Percentiles rank a stretch among this genome's conserved stretches.
phyloP scores from a whole-genome alignment of 2,329 filamentous ascomycete species.

The Fusarium sp. region DNA sequence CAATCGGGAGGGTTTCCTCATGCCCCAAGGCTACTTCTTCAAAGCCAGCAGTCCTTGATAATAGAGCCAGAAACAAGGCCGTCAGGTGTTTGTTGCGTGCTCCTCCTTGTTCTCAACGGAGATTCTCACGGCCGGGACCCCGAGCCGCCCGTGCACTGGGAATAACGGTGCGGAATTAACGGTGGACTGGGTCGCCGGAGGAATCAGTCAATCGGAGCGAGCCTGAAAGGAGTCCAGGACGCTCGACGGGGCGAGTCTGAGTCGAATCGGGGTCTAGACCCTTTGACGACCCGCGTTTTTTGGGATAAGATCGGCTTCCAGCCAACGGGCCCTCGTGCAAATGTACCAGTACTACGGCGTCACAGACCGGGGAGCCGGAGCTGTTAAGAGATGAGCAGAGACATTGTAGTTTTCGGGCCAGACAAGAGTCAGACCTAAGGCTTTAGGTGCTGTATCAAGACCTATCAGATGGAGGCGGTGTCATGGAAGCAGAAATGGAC shows the following conservation, averaged over 20 bases:
- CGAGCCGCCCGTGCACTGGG: constrained; percentile 24
- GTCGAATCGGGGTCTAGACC: constrained; percentile 34
- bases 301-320: constrained; percentile 27
- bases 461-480: background rate
- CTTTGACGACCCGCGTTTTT: constrained; percentile 15
- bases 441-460: background rate
- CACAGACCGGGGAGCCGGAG: constrained; percentile 4
- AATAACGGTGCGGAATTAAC: constrained; percentile 26
- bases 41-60: background rate
- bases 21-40: background rate
- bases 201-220: constrained; percentile 8
- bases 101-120: background rate
- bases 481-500: no score
- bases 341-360: constrained; percentile 22
- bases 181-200: background rate
- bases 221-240: constrained; percentile 4
- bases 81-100: background rate
- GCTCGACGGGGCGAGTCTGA: constrained; percentile 11
- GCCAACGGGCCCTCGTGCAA: constrained; percentile 15
- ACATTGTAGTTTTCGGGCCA: background rate
- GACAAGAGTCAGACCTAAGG: background rate
- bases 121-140: constrained; percentile 19
- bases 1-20: background rate
- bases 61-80: background rate
- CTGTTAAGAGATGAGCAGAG: constrained; percentile 6